phyloP scores from a whole-genome alignment of 73 alveolate species.

The Tetrahymena borealis region DNA sequence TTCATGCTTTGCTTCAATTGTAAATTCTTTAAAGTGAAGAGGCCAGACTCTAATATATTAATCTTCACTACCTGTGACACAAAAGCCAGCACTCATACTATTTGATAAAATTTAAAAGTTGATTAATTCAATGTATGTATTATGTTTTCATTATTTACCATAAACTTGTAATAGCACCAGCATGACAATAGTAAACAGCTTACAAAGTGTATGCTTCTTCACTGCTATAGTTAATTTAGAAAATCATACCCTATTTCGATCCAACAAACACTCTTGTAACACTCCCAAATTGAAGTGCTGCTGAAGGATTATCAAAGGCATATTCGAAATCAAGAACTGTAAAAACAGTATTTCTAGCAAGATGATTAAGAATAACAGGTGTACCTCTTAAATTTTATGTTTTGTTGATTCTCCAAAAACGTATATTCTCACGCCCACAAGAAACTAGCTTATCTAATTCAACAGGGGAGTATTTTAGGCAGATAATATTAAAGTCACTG shows the following conservation, averaged over 20 bases:
- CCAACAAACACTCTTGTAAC: slow-evolving; percentile 57
- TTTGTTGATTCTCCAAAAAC: slow-evolving; percentile 95
- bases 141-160: background rate
- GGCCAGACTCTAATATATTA: slow-evolving; percentile 93
- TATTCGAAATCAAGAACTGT: slow-evolving; percentile 81
- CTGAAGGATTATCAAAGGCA: slow-evolving; percentile 64
- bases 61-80: slow-evolving; percentile 94
- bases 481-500: slow-evolving; percentile 63
- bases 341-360: slow-evolving; percentile 88
- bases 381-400: slow-evolving; percentile 81
- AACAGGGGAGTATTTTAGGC: slow-evolving; percentile 80
- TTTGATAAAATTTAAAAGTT: too few species aligned
- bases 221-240: slow-evolving; percentile 51
- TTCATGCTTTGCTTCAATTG: slow-evolving; percentile 96
- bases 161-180: slow-evolving; percentile 61
- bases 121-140: too few species aligned
- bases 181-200: slow-evolving; percentile 64
- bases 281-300: slow-evolving; percentile 50
- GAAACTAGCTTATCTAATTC: slow-evolving; percentile 74
- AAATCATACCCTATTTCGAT: slow-evolving; percentile 63
- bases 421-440: slow-evolving; percentile 91
- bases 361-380: slow-evolving; percentile 86
- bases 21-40: slow-evolving; percentile 86
- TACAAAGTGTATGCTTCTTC: slow-evolving; percentile 73
- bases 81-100: slow-evolving; percentile 58